Base-by-base conservation (phyloP, 192 early-diverging fungal genomes). In the Mortierella antarctica region DNA sequence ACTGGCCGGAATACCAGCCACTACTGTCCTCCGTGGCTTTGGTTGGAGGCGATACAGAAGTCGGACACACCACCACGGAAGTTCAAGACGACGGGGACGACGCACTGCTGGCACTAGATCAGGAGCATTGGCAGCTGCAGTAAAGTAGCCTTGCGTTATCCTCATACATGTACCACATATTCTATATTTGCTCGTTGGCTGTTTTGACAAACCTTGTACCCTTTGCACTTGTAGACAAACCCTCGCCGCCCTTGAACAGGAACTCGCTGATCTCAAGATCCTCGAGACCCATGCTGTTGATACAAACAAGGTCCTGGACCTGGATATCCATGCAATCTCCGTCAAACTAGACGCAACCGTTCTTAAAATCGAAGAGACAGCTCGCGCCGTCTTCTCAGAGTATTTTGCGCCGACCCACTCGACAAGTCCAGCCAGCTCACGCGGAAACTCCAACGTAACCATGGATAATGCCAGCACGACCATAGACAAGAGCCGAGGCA, bases 91-190 rank as follows among this genome's bases (percentile, higher is more conserved):
- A 40, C 40, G 53, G 40, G 1, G 53, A 49, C 47, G 48, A 46
- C 46, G 55, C 15, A 40, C 31, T 80, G 11, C 7, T 44, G 20
- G 15, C 57, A 8, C 48, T 80, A 0, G 76, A 80, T 54, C 46
- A 64, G 18, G 60, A 80, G 21, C 70, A 80, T 14, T 31, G n/a
- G 44, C 77, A 80, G 31, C 70, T 80, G 1, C 70, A 68, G 77
- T 80, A 72, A 15, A 62, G 55, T 7, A 6, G 14, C 12, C 6
- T 13, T 47, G 13, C 12, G 17, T 21, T 53, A 15, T 62, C 20
- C 31, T 0, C 11, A 17, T 18, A 46, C 48, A 5, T 17, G 5
- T 44, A 49, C 40, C 46, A 14, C 48, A 20, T 49, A 48, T 48
- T 48, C 8, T 63, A 49, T 49, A 20, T 18, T 63, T 49, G 4